Evolutionary conservation across 2,329 filamentous ascomycete species (phyloP), one percentile per base, ranked within the genome.

Genomic region (Colletotrichum ledebouriae): DNA sequence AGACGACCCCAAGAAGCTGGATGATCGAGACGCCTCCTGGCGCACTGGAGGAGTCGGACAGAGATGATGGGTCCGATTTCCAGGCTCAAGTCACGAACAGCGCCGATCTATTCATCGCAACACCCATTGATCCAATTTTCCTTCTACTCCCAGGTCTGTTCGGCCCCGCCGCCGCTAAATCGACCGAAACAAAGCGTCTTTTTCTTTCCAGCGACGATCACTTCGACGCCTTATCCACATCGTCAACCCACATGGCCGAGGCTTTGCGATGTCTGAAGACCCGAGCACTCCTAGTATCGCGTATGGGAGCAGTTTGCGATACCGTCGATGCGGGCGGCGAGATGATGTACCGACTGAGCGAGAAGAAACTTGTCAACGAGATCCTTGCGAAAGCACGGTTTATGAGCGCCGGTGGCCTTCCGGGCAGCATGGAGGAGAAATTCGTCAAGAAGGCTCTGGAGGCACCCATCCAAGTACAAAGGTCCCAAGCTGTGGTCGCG

Each of bases 91-190:
- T 93, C 25, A 86, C 89, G 39, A 89, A 90, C 73, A 85, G 85
- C 49, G 89, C 93, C 39, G 89, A 94, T 68, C 81, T 98, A n/a
- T 91, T 92, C 74, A 80, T 98, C 67, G 93, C 95, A 9, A 97
- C 96, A 1, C 87, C 89, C 2, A 84, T 97, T 62, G 96, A 99
- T 77, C 87, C 93, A 5, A 76, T 98, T 3, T 98, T 98, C 80
- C 83, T 98, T 58, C 76, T 97, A 3, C 82, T 98, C 1, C 92
- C 95, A 0, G 86, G 90, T 4, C 84, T 98, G 2, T 80, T 83
- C 1, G 78, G 87, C 44, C 73, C 80, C 39, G 60, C 75, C 3
- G 72, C 80, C 12, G 82, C 83, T 52, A 73, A 77, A 11, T 81
- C 82, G 25, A 81, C 85, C 55, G 78, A 82, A 2, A 75, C 80